Evolutionary conservation across 192 early-diverging fungal genomes (phyloP).

Genomic region (Coemansia sp.): DNA sequence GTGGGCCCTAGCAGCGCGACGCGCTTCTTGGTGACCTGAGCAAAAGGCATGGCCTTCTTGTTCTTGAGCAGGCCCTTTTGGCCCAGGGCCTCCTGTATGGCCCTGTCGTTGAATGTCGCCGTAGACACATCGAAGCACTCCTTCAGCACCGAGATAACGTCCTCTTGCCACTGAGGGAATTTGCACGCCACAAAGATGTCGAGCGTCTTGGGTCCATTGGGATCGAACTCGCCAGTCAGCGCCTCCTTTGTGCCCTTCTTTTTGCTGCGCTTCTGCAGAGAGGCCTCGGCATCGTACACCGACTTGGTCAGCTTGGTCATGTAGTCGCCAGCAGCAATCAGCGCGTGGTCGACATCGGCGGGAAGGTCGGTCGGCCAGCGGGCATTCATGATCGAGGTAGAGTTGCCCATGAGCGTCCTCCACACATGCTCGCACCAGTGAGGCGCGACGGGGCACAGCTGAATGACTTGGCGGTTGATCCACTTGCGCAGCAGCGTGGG

Average conservation of each 20-base stretch:
- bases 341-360: constrained; percentile 62
- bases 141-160: constrained; percentile 57
- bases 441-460: constrained; percentile 85
- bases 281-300: constrained; percentile 76
- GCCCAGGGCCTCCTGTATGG: constrained; percentile 66
- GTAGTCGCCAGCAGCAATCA: constrained; percentile 79
- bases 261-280: constrained; percentile 62
- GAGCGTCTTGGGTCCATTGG: constrained; percentile 64
- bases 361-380: constrained; percentile 61
- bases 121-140: constrained; percentile 58
- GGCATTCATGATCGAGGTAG: constrained; percentile 67
- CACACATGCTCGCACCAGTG: constrained; percentile 96
- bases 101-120: constrained; percentile 70
- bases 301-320: constrained; percentile 70
- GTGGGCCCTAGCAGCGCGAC: constrained; percentile 62
- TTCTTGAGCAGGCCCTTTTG: constrained; percentile 81
- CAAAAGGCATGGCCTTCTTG: constrained; percentile 97
- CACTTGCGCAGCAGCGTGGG: constrained; percentile 77
- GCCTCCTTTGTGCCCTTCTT: constrained; percentile 70
- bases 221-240: constrained; percentile 56
- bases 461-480: constrained; percentile 80
- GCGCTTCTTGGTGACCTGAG: constrained; percentile 84
- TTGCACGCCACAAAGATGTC: constrained; percentile 76
- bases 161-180: constrained; percentile 96
- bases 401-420: constrained; percentile 74